Base-by-base conservation (phyloP, 257 asterid species). In the Gentiana straminea region DNA sequence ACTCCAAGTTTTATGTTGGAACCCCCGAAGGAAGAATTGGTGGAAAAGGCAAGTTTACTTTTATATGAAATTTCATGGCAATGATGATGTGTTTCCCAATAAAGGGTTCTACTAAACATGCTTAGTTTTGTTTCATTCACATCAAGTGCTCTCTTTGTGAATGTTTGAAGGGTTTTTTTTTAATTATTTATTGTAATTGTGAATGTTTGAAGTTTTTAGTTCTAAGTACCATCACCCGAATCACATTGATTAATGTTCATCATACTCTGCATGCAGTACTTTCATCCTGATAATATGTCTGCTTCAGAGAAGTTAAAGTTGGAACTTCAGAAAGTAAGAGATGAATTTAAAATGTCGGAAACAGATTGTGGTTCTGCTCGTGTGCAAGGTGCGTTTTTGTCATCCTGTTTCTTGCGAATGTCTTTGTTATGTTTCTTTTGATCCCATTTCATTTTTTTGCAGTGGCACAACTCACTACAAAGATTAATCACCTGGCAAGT, bases 351-450 rank as follows among this genome's bases (percentile, higher is more conserved):
- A 79, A 77, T 79, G 79, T 85, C 99, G 3, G 94, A 88, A 59
- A 81, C 95, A 32, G 97, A 92, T 74, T 92, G 94, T 70, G 99
- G 99, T 55, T 92, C 97, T 68, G 79, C 95, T 60, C 94, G 95
- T 63, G 91, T 85, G 66, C 99, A 85, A 77, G 95, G 99, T 88
- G 54, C 43, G 64, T 62, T 15, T 12, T 46, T 0, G 24, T 24
- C 24, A 24, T 24, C 24, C 24, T 24, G 24, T 24, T 24, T 24
- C 24, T 24, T 24, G 24, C 24, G 24, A 24, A 24, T 24, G 24
- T 24, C 24, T 24, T 24, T 24, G 24, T 24, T 24, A 24, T 24
- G 24, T 24, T 24, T 24, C 24, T 24, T 24, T 24, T 24, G 24
- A 24, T 24, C 24, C 24, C 24, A 24, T 24, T 24, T 24, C 24